Evolutionary conservation across 129 eudicot genomes (phyloP).

Genomic region (Centaurea solstitialis): DNA sequence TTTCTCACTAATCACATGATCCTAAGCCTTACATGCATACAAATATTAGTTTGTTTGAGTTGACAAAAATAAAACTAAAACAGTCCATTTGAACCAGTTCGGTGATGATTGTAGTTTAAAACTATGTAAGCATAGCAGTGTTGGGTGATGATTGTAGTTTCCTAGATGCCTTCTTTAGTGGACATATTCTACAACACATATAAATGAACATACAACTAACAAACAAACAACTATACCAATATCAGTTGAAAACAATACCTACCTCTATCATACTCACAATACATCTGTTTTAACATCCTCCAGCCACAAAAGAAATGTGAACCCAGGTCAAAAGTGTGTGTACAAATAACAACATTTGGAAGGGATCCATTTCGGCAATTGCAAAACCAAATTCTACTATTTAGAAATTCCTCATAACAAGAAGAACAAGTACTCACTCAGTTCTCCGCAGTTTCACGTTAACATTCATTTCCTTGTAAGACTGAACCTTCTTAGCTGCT

Average conservation of each 20-base stretch:
- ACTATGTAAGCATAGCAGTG: background rate
- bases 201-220: slow-evolving; percentile 18
- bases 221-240: slow-evolving; percentile 5
- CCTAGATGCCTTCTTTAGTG: background rate
- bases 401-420: background rate
- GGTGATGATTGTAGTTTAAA: too few relatives aligned
- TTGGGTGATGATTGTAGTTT: background rate
- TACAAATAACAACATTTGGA: background rate
- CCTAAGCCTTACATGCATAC: too few relatives aligned
- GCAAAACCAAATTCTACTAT: background rate
- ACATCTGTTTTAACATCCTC: slow-evolving; percentile 14
- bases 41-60: background rate
- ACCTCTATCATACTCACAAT: background rate
- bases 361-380: background rate
- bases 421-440: slow-evolving; percentile 31
- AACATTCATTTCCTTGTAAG: slow-evolving; percentile 63
- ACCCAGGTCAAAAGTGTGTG: background rate
- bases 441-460: slow-evolving; percentile 62
- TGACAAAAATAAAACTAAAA: too few relatives aligned
- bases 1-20: too few relatives aligned
- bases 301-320: background rate
- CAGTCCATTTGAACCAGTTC: too few relatives aligned
- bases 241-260: background rate
- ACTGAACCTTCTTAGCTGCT: slow-evolving; percentile 61
- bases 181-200: background rate